Conservation (phyloP, 768 basidiomycete genomes). For the Lanmaoa pseudosensibilis region DNA sequence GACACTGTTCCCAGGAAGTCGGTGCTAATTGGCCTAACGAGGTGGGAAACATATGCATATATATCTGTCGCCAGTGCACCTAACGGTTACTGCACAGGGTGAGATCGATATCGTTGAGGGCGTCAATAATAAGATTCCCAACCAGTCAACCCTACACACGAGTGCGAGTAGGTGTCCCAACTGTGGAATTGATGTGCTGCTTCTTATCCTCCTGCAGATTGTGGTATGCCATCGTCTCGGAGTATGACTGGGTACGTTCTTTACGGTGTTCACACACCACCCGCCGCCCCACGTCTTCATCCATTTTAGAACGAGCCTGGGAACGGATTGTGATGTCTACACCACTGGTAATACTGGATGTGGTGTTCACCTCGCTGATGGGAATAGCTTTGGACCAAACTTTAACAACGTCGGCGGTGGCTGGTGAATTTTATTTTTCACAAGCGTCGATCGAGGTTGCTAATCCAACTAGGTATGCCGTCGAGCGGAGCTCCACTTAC, state of each 20-base stretch:
- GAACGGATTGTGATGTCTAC: conserved; percentile 28
- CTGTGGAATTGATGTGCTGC: no score
- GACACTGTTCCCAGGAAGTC: conserved; percentile 23
- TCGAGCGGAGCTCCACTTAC: conserved; percentile 29
- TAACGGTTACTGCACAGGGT: conserved; percentile 14
- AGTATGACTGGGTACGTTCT: conserved; percentile 33
- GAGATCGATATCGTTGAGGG: conserved; percentile 37
- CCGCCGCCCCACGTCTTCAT: neutral
- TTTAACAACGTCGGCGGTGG: conserved; percentile 42
- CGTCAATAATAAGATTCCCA: conserved; percentile 30
- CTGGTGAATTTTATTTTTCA: conserved; percentile 23
- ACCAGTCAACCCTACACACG: conserved; percentile 34
- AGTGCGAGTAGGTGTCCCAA: conserved; percentile 14
- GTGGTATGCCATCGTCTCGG: conserved; percentile 31
- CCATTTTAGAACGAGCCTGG: conserved; percentile 11
- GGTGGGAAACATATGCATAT: conserved; percentile 2
- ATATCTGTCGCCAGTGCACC: no score
- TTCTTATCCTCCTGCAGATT: conserved; percentile 18
- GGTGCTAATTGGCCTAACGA: conserved; percentile 27
- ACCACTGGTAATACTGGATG: conserved; percentile 33
- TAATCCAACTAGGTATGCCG: conserved; percentile 33
- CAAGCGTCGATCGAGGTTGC: neutral
- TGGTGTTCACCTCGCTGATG: conserved; percentile 26
- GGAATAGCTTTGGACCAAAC: conserved; percentile 34
- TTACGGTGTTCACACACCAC: neutral